Evolutionary conservation across 2,329 filamentous ascomycete species (phyloP), one percentile per base, ranked within the genome.

Genomic region (Fusarium aywerte): DNA sequence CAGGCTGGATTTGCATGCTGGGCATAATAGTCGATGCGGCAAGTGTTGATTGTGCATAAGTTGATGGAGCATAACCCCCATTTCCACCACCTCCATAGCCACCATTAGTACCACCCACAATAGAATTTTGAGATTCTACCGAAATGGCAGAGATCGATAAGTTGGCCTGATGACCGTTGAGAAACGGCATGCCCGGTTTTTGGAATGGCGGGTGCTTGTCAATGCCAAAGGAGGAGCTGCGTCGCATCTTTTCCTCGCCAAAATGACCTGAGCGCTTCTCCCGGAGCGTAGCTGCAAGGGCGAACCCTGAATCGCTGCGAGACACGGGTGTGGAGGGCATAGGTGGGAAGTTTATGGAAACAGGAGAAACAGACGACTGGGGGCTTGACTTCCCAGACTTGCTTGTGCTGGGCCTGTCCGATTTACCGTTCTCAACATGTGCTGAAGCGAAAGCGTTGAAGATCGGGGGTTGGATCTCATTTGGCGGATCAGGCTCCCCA

Each of bases 251-350:
- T 65, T 90, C 88, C 73, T 96, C 92, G n/a, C 78, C 77, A 70
- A 98, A 97, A 76, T 97, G 93, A 2, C 92, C 94, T 4, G 96
- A 98, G 50, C 95, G 88, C 82, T 98, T 99, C 80, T 98, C 96
- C 31, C 93, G 89, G 58, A 99, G 82, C 6, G 92, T 97, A 18
- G 92, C 89, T 65, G 94, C 90, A 56, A 97, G 82, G 33, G 92
- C 92, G 77, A 96, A 96, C 3, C 93, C 95, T 6, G 95, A 97
- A 75, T 99, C 96, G 73, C 91, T 96, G 16, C 93, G 87, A 7
- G 93, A 97, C n/a, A 92, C 87, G 0, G 92, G 90, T 4, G 92
- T 95, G 4, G 86, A 86, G 5, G 92, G 90, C 78, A 92, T 82
- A 0, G 89, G 87, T 10, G 92, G 91, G 75, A 97, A 97, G 70